Evolutionary conservation across 2,329 filamentous ascomycete genomes (phyloP).

Genomic region (Magnaporthales sp.): DNA sequence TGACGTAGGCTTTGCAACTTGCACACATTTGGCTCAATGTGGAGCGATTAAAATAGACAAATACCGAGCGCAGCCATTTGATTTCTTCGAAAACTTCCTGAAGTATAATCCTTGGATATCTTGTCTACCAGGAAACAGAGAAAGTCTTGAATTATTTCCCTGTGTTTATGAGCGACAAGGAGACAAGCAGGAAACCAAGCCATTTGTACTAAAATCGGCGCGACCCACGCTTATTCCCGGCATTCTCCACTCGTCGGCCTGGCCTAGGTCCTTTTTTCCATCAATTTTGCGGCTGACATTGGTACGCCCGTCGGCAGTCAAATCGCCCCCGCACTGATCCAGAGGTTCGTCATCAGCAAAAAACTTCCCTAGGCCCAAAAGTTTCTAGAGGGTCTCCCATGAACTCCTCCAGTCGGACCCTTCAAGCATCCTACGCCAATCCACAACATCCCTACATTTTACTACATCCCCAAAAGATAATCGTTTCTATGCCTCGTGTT

Average conservation of each 20-base stretch:
- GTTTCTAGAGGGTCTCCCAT: neutral
- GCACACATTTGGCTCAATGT: neutral
- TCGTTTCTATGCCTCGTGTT: neutral
- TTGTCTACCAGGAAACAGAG: neutral
- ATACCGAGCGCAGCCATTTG: neutral
- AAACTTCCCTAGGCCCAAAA: neutral
- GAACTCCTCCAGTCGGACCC: neutral
- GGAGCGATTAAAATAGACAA: neutral
- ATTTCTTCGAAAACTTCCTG: neutral
- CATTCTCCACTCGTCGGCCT: neutral
- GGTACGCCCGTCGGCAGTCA: neutral
- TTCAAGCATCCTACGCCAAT: neutral
- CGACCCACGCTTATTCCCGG: neutral
- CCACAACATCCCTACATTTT: neutral
- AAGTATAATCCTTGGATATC: neutral
- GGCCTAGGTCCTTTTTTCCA: neutral
- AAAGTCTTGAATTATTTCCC: neutral
- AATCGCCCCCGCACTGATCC: conserved; percentile 1
- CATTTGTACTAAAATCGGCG: neutral
- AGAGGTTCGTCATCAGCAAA: conserved; percentile 1
- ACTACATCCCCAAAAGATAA: neutral
- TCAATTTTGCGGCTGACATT: neutral
- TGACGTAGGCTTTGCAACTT: neutral
- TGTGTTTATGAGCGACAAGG: neutral
- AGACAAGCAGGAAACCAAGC: neutral